phyloP scores from a whole-genome alignment of 768 basidiomycete species.

The Serendipita vermifera region DNA sequence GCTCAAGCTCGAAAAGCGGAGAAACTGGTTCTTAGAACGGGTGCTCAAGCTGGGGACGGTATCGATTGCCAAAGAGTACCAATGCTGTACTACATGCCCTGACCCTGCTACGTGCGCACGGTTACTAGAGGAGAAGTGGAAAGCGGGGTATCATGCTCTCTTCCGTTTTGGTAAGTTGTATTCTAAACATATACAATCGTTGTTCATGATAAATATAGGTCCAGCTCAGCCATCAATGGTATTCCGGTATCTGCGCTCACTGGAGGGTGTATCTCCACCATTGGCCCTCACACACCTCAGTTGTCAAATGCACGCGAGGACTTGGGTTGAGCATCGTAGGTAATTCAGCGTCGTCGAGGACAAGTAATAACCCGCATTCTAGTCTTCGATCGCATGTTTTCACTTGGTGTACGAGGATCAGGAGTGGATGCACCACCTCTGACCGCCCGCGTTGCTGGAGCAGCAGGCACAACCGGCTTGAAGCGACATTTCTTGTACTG shows the following conservation, averaged over 20 bases:
- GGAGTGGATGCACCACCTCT: conserved; percentile 49
- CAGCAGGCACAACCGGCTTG: conserved; percentile 47
- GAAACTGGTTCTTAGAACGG: conserved; percentile 92
- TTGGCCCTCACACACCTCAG: conserved; percentile 72
- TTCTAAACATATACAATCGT: no score
- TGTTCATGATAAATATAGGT: no score
- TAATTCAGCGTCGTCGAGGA: conserved; percentile 11
- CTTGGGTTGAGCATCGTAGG: conserved; percentile 75
- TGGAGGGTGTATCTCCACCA: conserved; percentile 85
- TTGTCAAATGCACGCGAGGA: conserved; percentile 81
- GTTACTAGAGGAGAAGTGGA: conserved; percentile 85
- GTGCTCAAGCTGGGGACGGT: conserved; percentile 83
- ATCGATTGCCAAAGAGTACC: conserved; percentile 83
- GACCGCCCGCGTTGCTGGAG: conserved; percentile 50
- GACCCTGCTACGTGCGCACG: conserved; percentile 69
- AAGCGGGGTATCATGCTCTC: conserved; percentile 72
- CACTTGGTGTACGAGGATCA: conserved; percentile 65
- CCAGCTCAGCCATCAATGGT: conserved; percentile 87
- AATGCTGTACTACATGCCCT: conserved; percentile 79
- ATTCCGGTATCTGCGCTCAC: conserved; percentile 76
- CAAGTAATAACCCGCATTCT: background rate
- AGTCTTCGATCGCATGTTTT: conserved; percentile 90
- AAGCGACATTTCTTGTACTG: conserved; percentile 79
- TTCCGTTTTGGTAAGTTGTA: conserved; percentile 76
- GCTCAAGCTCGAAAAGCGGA: conserved; percentile 77